These are phyloP conservation scores for Irpex lacteus DNA, from an alignment of 1,284 basidiomycete species.

Conservation along the genomic window DNA sequence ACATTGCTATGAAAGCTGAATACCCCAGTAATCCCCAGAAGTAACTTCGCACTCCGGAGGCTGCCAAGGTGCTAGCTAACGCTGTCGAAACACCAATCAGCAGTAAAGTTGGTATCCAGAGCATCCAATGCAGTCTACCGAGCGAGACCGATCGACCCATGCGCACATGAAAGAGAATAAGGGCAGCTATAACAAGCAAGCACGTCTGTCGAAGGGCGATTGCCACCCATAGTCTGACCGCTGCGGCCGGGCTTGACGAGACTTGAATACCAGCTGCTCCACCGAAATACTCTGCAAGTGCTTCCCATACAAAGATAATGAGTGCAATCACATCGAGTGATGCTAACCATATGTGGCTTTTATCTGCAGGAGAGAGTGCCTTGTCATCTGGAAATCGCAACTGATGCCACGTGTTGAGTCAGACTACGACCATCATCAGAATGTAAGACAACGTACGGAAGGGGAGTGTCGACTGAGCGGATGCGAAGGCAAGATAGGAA, in stretches of 20 bases:
- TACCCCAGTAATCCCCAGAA: conserved; percentile 62
- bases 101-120: conserved; percentile 61
- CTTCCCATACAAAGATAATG: conserved; percentile 62
- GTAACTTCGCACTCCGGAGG: conserved; percentile 47
- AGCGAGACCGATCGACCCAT: conserved; percentile 66
- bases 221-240: conserved; percentile 60
- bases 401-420: conserved; percentile 33
- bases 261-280: conserved; percentile 40
- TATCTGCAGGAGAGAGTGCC: conserved; percentile 61
- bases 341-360: conserved; percentile 70
- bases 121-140: conserved; percentile 62
- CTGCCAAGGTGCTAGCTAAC: conserved; percentile 56
- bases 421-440: conserved; percentile 5
- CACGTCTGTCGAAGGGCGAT: conserved; percentile 63
- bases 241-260: conserved; percentile 46
- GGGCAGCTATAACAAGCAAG: conserved; percentile 52
- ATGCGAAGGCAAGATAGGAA: conserved; percentile 68
- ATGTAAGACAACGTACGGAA: conserved; percentile 44
- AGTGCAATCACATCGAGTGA: conserved; percentile 60
- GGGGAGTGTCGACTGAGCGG: conserved; percentile 67
- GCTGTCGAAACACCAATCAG: conserved; percentile 54
- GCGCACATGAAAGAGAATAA: conserved; percentile 67
- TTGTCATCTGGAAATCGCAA: conserved; percentile 68
- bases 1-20: conserved; percentile 46
- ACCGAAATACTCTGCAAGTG: conserved; percentile 47